Evolutionary conservation across 2,329 filamentous ascomycete genomes (phyloP), one percentile per base, ranked within the genome.

Genomic region (Fusarium sublunatum): DNA sequence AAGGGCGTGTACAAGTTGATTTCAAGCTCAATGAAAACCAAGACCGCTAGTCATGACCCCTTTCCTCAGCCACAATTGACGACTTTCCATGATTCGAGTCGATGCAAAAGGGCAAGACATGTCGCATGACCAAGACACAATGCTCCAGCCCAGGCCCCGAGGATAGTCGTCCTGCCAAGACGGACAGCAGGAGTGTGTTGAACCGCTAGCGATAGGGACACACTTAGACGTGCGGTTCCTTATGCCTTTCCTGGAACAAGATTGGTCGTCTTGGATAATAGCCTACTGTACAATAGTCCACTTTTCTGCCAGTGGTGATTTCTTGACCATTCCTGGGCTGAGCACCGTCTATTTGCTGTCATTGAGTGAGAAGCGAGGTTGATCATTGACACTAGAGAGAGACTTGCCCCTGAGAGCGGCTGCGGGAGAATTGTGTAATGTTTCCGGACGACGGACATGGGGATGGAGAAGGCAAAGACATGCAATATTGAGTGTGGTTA

Each of bases 391-490:
- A 58, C 53, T 52, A 58, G 19, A 7, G 32, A 39, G 44, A 50
- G 35, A 24, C 13, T 38, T 47, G 24, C 48, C 55, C 56, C 56
- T 67, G 48, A 57, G n/a, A 22, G 45, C 32, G 35, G 41, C 51
- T 53, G 62, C 67, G 42, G 55, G 48, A 55, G 58, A 63, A 65
- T 49, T 62, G 62, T 47, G 49, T 53, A 65, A 50, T 42, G 42
- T 65, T 59, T 56, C 26, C 56, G 39, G 35, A 61, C 22, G 15
- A 19, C 49, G 43, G 58, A 40, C 49, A 44, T 25, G 51, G 39
- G 53, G 52, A 52, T 45, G 47, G 28, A 60, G 22, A 15, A 28
- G 9, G 15, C 26, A 29, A 43, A 22, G 32, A 39, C 34, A 39
- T 19, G 49, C 26, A 52, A 52, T 51, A 34, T 44, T 34, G 11